Percentiles rank a stretch among this genome's conserved stretches.
phyloP scores from a whole-genome alignment of 2,329 filamentous ascomycete species.

The Emmonsiellopsis sp. region DNA sequence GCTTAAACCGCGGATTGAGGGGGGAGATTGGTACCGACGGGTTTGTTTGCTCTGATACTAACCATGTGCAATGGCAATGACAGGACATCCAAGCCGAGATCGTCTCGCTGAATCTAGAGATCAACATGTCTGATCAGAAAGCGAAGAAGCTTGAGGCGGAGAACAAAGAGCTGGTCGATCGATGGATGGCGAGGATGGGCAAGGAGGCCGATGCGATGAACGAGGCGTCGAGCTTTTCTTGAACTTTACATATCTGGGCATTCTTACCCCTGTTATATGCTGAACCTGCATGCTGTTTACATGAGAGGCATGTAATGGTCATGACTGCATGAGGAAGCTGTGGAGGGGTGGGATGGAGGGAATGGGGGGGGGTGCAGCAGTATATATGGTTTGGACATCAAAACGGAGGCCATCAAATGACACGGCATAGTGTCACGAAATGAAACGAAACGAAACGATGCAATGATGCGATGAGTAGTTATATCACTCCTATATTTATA shows the following conservation, averaged over 20 bases:
- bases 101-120: constrained; percentile 73
- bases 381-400: background rate
- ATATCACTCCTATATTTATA: background rate
- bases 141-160: constrained; percentile 64
- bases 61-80: too few relatives aligned
- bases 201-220: constrained; percentile 87
- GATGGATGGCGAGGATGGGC: constrained; percentile 85
- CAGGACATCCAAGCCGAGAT: constrained; percentile 87
- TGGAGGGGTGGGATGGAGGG: background rate
- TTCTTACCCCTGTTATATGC: background rate
- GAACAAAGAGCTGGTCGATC: constrained; percentile 78
- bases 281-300: background rate
- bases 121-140: constrained; percentile 75
- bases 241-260: background rate
- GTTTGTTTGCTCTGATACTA: background rate
- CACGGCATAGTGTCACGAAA: background rate
- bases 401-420: background rate
- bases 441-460: background rate
- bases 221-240: constrained; percentile 39
- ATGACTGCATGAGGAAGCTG: background rate
- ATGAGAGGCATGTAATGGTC: background rate
- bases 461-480: background rate
- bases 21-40: background rate
- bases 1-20: background rate
- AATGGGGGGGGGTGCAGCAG: background rate